Conservation (phyloP, 140 eudicot genomes). For the Bidens hawaiensis region DNA sequence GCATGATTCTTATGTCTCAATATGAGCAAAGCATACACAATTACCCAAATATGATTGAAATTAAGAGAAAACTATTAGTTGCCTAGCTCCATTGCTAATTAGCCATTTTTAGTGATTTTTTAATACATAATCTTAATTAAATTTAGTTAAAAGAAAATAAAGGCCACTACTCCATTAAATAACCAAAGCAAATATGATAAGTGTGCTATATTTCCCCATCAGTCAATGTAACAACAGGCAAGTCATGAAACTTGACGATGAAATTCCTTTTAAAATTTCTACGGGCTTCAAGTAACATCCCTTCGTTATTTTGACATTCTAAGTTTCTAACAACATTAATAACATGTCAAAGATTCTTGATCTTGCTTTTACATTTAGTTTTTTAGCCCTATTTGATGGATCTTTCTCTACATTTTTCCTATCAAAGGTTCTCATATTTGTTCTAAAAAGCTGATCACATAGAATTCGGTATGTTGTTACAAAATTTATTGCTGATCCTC, state of each 20-base stretch:
- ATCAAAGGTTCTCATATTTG: neutral
- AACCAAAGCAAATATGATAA: slow-evolving; percentile 6
- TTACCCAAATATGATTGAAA: no score
- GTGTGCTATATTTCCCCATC: slow-evolving; percentile 21
- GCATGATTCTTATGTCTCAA: no score
- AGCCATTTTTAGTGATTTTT: no score
- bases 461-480: neutral
- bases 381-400: no score
- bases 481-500: slow-evolving; percentile 19
- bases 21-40: no score
- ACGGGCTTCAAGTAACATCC: slow-evolving; percentile 7
- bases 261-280: slow-evolving; percentile 6
- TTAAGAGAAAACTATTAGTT: no score
- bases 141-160: no score
- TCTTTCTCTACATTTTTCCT: slow-evolving; percentile 8
- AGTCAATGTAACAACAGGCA: slow-evolving; percentile 17
- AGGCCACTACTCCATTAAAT: neutral
- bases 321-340: no score
- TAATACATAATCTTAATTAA: no score
- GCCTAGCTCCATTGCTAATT: no score
- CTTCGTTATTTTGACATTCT: no score
- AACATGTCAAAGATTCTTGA: slow-evolving; percentile 27
- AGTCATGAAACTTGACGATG: slow-evolving; percentile 24
- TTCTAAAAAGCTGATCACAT: neutral
- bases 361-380: slow-evolving; percentile 25